phyloP scores from a whole-genome alignment of 345 rosid species.

The Linum trigynum region DNA sequence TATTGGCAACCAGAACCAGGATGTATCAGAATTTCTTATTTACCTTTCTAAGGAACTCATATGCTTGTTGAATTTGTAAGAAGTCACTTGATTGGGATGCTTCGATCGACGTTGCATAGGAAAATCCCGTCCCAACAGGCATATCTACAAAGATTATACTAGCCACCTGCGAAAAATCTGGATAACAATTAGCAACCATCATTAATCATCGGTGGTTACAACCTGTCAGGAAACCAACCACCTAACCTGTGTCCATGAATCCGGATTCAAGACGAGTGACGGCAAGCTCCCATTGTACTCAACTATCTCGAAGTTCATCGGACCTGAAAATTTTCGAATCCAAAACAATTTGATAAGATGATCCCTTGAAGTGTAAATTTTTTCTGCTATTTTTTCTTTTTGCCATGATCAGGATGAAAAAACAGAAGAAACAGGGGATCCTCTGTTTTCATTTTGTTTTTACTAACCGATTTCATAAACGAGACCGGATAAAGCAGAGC shows the following conservation, averaged over 20 bases:
- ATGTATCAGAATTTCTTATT: background rate
- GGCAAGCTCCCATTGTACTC: conserved; percentile 69
- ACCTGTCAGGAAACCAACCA: too few relatives aligned
- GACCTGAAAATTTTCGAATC: conserved; percentile 33
- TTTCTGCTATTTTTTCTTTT: too few relatives aligned
- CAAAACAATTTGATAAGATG: background rate
- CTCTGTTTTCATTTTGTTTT: background rate
- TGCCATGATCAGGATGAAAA: too few relatives aligned
- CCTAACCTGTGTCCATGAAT: conserved; percentile 10
- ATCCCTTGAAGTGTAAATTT: too few relatives aligned
- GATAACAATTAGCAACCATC: too few relatives aligned
- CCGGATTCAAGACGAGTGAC: conserved; percentile 22
- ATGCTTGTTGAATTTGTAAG: conserved; percentile 34
- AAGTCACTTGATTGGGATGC: conserved; percentile 40
- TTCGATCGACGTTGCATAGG: conserved; percentile 34
- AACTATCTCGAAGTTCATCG: conserved; percentile 39
- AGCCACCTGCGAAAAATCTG: conserved; percentile 9
- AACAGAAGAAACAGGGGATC: background rate
- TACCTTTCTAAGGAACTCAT: conserved; percentile 51
- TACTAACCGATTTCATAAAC: background rate
- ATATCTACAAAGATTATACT: conserved; percentile 62
- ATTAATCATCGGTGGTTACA: too few relatives aligned
- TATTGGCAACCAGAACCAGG: background rate
- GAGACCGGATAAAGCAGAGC: background rate
- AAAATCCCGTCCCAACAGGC: conserved; percentile 74